Evolutionary conservation across 441 rosid genomes (phyloP), one percentile per base, ranked within the genome.

Genomic region (Populus hybrid): DNA sequence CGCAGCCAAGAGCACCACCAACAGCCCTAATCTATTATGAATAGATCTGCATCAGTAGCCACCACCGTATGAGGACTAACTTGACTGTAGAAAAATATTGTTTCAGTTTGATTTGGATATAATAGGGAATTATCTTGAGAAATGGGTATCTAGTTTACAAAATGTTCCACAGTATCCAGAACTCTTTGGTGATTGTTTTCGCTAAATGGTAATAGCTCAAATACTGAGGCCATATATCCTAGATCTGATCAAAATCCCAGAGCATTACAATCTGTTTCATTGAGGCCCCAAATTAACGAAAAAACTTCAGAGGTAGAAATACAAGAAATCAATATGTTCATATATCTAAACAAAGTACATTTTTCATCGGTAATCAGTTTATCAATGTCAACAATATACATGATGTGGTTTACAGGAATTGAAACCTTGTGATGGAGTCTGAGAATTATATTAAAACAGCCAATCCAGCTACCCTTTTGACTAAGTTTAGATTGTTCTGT

Each of bases 351-450:
- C 14, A 21, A 36, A n/a, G 72, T 9, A 16, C 18, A 12, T n/a
- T 26, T 23, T n/a, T 70, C 73, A 38, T 40, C 38, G 73, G 53
- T 6, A 73, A 34, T 57, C 64, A 50, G 30, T 26, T 40, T 28
- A 5, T 40, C 75, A 73, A 14, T 73, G 26, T 36, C 38, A 75
- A 61, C 24, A 28, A 72, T 72, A 50, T 66, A 72, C 67, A 78
- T 0, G 16, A 30, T 50, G 72, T 64, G 32, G 67, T 65, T 72
- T 46, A 10, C 18, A 23, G 71, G 73, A 12, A 46, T 32, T 50
- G 24, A 20, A 23, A 46, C 35, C 10, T 21, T 16, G 23, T 18
- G 12, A 40, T 12, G 16, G 24, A 46, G 30, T 70, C 71, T 46
- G 18, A n/a, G 24, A 71, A 30, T 42, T 77, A 32, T 38, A 63